Base-by-base conservation (phyloP, 257 asterid species). In the Petrea volubilis region DNA sequence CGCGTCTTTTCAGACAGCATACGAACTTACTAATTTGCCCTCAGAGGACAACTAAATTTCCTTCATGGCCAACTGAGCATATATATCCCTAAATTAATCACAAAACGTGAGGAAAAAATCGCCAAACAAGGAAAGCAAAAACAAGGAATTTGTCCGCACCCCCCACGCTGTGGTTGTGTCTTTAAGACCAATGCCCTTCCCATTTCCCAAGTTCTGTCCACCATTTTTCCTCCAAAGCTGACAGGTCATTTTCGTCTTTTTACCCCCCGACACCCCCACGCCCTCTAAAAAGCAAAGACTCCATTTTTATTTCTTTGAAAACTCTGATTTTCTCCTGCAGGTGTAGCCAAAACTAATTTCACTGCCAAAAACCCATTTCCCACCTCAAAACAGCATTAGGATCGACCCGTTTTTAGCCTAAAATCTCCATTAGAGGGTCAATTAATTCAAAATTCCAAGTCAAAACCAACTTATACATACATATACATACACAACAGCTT, bases 61-160 rank as follows among this genome's bases (percentile, higher is more conserved):
- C 58, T 58, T 13, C 57, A 0, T 10, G 5, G 13, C 15, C 5
- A 49, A 2, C 0, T 2, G 0, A 24, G n/a, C n/a, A n/a, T n/a
- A n/a, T n/a, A n/a, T n/a, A n/a, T n/a, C 51, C 13, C 13, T 46
- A 70, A 23, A 68, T 50, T 10, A 28, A 8, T 17, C 3, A 41
- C 70, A 38, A 40, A 29, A 50, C 7, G n/a, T 10, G 13, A 59
- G 65, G 77, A 21, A 29, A 66, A 65, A 66, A 64, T 17, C 21
- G 81, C 74, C 25, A 59, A 58, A 41, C 53, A 7, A 5, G 51
- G 24, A 69, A 40, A 21, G 50, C 20, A 25, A 56, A n/a, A 53
- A 13, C 5, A 50, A 70, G 72, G 70, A 58, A 64, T 56, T 70
- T 77, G 77, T 72, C 73, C 81, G 66, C 74, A 49, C 77, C 66